These are phyloP conservation scores for Tolypocladium amazonense DNA, from an alignment of 2,329 filamentous ascomycete genomes.

Conservation along the genomic window DNA sequence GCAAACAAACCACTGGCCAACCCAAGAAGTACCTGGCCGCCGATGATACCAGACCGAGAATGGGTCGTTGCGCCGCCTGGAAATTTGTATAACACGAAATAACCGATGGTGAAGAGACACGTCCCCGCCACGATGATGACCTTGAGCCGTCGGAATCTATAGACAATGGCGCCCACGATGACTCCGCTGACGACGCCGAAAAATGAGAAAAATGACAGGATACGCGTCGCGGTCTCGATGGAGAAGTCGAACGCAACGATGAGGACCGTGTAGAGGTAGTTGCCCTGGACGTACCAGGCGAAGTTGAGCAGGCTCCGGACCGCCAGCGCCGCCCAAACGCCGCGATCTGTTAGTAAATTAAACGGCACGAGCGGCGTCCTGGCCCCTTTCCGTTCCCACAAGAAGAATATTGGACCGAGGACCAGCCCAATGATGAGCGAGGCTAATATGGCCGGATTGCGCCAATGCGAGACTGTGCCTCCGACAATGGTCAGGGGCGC, in stretches of 20 bases:
- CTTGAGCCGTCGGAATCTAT: constrained; percentile 42
- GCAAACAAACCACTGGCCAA: constrained; percentile 47
- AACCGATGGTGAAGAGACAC: constrained; percentile 42
- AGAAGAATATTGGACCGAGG: constrained; percentile 35
- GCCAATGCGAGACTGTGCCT: constrained; percentile 36
- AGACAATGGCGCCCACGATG: constrained; percentile 39
- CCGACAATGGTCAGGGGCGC: constrained; percentile 45
- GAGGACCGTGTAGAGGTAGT: constrained; percentile 50
- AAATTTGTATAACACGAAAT: constrained; percentile 43
- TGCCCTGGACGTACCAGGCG: constrained; percentile 46
- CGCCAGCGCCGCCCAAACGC: constrained; percentile 48
- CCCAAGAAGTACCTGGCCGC: constrained; percentile 44
- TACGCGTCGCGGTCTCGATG: constrained; percentile 42
- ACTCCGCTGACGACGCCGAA: constrained; percentile 44
- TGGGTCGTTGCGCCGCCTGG: constrained; percentile 33
- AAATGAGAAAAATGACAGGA: constrained; percentile 42
- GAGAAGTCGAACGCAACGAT: constrained; percentile 47
- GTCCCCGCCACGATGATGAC: constrained; percentile 48
- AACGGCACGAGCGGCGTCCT: constrained; percentile 46
- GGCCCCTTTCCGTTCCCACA: constrained; percentile 41
- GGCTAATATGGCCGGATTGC: constrained; percentile 35
- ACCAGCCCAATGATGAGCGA: constrained; percentile 40
- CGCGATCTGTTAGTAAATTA: constrained; percentile 45
- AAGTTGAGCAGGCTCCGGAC: constrained; percentile 40
- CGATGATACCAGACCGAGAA: constrained; percentile 40